These are phyloP conservation scores for Solanum ossicruentum DNA, from an alignment of 257 asterid genomes.

Conservation along the genomic window DNA sequence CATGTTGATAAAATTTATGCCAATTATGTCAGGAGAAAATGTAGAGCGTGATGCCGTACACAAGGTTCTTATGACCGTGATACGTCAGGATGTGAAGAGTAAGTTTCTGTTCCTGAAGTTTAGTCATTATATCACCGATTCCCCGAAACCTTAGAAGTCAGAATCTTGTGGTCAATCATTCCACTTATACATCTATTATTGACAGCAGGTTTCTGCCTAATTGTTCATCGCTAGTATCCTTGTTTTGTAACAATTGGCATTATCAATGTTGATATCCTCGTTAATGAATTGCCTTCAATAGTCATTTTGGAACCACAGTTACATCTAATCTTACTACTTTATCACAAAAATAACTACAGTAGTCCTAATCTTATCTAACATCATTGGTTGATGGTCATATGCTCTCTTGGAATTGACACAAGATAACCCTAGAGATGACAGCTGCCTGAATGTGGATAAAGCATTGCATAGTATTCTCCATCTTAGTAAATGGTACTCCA, in stretches of 20 bases:
- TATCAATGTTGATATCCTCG: background rate
- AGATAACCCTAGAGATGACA: background rate
- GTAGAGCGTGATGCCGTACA: slow-evolving; percentile 97
- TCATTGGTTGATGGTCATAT: background rate
- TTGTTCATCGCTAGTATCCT: background rate
- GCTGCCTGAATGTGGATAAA: background rate
- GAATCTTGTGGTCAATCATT: background rate
- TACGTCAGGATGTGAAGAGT: slow-evolving; percentile 94
- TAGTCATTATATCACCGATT: background rate
- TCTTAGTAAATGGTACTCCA: background rate
- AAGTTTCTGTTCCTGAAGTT: slow-evolving; percentile 14
- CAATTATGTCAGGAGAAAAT: slow-evolving; percentile 49
- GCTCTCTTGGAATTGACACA: background rate
- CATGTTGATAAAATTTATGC: background rate
- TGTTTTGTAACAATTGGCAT: background rate
- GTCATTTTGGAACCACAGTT: background rate
- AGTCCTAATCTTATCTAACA: background rate
- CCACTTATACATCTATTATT: background rate
- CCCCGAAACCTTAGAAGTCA: background rate
- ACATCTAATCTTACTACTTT: background rate
- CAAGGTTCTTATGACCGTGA: slow-evolving; percentile 66
- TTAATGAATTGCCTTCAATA: background rate
- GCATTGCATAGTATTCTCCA: background rate
- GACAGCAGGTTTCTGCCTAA: background rate
- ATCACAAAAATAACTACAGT: background rate